Percentiles rank a stretch among this genome's conserved stretches.
phyloP scores from a whole-genome alignment of 768 basidiomycete genomes.

The Trametes sanguinea region DNA sequence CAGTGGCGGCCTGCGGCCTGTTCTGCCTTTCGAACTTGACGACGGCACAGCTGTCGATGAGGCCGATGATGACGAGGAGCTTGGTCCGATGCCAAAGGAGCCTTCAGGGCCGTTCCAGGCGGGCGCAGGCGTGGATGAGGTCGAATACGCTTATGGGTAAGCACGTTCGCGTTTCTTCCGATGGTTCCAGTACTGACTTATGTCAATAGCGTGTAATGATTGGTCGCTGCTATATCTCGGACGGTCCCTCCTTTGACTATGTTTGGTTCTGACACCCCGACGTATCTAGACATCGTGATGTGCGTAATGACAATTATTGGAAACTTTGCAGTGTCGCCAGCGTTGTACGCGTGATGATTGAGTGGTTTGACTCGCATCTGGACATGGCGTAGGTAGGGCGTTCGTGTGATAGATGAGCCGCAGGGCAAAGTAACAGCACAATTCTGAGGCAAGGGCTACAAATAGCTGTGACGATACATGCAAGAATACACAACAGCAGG shows the following conservation, averaged over 20 bases:
- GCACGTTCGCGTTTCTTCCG: constrained; percentile 31
- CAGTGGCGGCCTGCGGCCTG: constrained; percentile 74
- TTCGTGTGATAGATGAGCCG: no score
- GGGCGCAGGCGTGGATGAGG: constrained; percentile 85
- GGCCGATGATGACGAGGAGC: constrained; percentile 73
- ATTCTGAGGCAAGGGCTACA: neutral
- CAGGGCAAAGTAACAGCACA: neutral
- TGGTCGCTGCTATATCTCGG: neutral
- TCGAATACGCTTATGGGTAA: constrained; percentile 86
- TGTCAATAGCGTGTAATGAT: constrained; percentile 9
- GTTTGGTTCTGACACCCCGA: no score
- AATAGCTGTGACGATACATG: neutral
- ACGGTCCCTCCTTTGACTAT: no score
- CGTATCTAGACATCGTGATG: no score
- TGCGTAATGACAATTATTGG: no score
- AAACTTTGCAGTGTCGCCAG: no score
- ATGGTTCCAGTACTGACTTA: neutral
- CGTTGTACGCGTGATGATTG: no score
- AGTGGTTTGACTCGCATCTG: no score
- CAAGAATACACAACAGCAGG: neutral
- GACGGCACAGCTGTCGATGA: constrained; percentile 73
- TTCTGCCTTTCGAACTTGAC: constrained; percentile 75
- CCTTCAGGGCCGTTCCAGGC: constrained; percentile 71
- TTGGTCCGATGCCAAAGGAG: constrained; percentile 78
- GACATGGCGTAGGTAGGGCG: no score